Conservation (phyloP, 225 moss, liverwort and hornwort genomes). For the Anthoceros angustus region DNA sequence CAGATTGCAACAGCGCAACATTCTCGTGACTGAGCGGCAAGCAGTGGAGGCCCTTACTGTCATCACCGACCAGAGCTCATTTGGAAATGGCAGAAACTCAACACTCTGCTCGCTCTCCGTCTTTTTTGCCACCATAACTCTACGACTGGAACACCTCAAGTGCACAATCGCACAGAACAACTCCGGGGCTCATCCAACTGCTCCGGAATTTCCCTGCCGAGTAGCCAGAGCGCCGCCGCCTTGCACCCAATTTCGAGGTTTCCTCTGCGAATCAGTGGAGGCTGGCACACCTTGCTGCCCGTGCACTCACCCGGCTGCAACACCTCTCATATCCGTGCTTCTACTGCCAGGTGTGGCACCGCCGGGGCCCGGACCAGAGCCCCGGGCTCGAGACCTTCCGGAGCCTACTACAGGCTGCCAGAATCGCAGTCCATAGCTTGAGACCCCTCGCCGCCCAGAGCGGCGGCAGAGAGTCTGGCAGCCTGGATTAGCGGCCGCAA, state of each 20-base stretch:
- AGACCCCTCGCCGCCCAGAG: too few species aligned
- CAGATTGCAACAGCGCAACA: neutral
- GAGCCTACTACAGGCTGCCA: too few species aligned
- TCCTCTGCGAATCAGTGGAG: too few species aligned
- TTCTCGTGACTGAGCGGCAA: neutral
- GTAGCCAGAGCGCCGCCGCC: neutral
- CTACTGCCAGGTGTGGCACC: too few species aligned
- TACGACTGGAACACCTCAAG: neutral
- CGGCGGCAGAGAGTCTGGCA: too few species aligned
- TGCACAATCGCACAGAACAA: neutral
- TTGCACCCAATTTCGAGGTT: neutral
- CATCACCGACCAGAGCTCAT: conserved; percentile 1
- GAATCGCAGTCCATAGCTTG: too few species aligned
- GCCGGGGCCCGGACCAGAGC: too few species aligned
- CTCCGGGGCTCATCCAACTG: neutral
- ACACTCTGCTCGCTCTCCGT: neutral
- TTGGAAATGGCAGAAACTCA: neutral
- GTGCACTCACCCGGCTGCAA: too few species aligned
- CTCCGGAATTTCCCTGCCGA: neutral
- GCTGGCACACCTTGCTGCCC: too few species aligned
- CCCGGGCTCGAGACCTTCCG: too few species aligned
- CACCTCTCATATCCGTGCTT: too few species aligned
- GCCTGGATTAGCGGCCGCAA: too few species aligned
- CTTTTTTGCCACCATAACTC: conserved; percentile 4
- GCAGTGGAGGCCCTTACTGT: neutral